phyloP scores from a whole-genome alignment of 768 basidiomycete species.

The Hygrocybe punicea region DNA sequence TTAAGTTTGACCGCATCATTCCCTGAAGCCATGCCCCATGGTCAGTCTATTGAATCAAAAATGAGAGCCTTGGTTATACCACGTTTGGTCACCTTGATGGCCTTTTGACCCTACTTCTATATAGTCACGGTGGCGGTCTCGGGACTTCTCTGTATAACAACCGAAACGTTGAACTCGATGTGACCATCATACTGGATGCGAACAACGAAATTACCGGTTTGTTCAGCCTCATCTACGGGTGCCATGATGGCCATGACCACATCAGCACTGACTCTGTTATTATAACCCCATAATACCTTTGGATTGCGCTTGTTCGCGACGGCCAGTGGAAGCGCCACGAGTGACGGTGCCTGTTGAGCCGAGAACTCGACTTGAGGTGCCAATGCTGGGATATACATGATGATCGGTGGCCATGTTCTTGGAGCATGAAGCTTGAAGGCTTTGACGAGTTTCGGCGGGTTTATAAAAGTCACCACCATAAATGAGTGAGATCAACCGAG shows the following conservation, averaged over 20 bases:
- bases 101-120: not conserved
- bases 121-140: too few relatives aligned
- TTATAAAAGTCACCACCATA: too few relatives aligned
- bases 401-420: too few relatives aligned
- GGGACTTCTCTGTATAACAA: not conserved
- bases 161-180: not conserved
- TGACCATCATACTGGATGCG: not conserved
- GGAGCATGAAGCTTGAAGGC: too few relatives aligned
- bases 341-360: too few relatives aligned
- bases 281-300: not conserved
- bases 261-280: not conserved
- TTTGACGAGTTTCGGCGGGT: too few relatives aligned
- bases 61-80: not conserved
- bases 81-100: not conserved
- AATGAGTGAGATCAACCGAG: too few relatives aligned
- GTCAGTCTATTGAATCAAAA: not conserved
- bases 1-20: too few relatives aligned
- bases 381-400: too few relatives aligned
- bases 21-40: too few relatives aligned
- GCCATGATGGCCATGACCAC: not conserved
- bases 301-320: not conserved
- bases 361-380: too few relatives aligned
- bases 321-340: too few relatives aligned
- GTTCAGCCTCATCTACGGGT: not conserved
- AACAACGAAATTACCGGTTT: not conserved